A percentile compares a stretch with the other conserved stretches of the same genome.
Evolutionary conservation across 257 asterid species (phyloP).

Genomic region (Mitragyna speciosa): DNA sequence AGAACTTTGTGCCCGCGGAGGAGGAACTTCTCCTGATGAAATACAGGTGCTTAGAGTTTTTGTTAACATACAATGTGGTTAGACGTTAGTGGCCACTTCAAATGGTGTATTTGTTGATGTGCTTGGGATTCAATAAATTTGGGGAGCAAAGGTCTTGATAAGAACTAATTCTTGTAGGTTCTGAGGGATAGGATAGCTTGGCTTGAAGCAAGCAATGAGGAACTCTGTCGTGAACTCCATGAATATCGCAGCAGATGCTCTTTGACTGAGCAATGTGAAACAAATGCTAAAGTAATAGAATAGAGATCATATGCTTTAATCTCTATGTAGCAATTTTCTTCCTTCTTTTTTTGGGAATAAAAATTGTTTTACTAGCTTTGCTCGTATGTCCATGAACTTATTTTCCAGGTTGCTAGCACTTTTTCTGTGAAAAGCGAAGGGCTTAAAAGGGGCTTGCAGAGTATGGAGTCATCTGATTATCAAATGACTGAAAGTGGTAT

Average conservation of each 20-base stretch:
- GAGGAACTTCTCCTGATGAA: slow-evolving; percentile 84
- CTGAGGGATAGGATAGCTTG: slow-evolving; percentile 81
- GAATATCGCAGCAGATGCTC: slow-evolving; percentile 63
- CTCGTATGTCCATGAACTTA: background rate
- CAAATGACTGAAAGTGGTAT: slow-evolving; percentile 91
- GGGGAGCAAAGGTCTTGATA: slow-evolving; percentile 19
- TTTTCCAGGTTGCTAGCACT: slow-evolving; percentile 53
- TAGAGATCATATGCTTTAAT: background rate
- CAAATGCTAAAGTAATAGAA: slow-evolving; percentile 57
- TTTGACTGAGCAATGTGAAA: slow-evolving; percentile 52
- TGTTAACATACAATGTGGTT: background rate
- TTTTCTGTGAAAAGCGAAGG: slow-evolving; percentile 70
- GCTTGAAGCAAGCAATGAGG: slow-evolving; percentile 94
- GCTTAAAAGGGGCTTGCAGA: slow-evolving; percentile 84
- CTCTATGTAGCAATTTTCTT: background rate
- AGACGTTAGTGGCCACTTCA: background rate
- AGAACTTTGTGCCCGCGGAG: slow-evolving; percentile 94
- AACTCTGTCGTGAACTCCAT: slow-evolving; percentile 75
- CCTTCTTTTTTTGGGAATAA: background rate
- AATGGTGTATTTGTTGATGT: background rate
- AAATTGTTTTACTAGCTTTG: background rate
- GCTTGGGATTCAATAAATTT: slow-evolving; percentile 2
- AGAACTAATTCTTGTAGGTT: slow-evolving; percentile 48
- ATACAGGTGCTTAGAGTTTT: slow-evolving; percentile 57
- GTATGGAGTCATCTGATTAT: slow-evolving; percentile 87